Base-by-base conservation (phyloP, 2,329 filamentous ascomycete genomes). In the Talaromyces albobiverticillius region DNA sequence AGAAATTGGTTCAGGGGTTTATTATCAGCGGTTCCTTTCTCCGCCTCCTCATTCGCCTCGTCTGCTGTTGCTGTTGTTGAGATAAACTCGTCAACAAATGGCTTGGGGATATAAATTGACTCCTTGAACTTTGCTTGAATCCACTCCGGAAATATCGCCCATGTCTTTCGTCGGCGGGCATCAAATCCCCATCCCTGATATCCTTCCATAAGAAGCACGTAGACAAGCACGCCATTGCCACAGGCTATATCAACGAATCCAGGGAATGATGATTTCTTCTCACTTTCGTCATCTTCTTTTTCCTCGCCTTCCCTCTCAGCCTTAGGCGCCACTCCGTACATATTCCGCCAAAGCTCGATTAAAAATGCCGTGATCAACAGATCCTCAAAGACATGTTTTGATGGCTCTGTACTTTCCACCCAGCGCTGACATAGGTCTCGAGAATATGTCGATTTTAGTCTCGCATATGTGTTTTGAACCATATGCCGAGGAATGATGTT, bases 171-270 rank as follows among this genome's bases (percentile, higher is more conserved):
- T 36, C 75, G 74, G n/a, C 92, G 81, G 0, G 92, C 94, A 69
- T 99, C 94, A 64, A 97, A 96, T 0, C 94, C 94, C 83, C 87
- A 95, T 20, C 94, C 94, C 0, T 67, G 62, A 70, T 90, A 97
- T 10, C 91, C 91, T 72, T 97, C 92, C 56, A 81, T 75, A 13
- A 85, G 79, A 4, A 99, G 81, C 34, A 99, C 82, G 66, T 95
- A 83, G 7, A 95, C 89, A 1, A 99, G 81, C 3, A 99, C 77
- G 1, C 94, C 94, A 65, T 97, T 99, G 2, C 94, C 94, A 67
- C 94, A 97, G 4, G 93, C 94, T 43, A 99, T 90, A 65, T 99
- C 94, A 18, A 96, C 89, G 64, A 97, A 99, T 0, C 93, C 92
- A 0, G 90, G 89, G 62, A 96, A 96, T 0, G 61, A 57, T 0